Evolutionary conservation across 192 early-diverging fungal genomes (phyloP).

Genomic region (Umbelopsis isabellina): DNA sequence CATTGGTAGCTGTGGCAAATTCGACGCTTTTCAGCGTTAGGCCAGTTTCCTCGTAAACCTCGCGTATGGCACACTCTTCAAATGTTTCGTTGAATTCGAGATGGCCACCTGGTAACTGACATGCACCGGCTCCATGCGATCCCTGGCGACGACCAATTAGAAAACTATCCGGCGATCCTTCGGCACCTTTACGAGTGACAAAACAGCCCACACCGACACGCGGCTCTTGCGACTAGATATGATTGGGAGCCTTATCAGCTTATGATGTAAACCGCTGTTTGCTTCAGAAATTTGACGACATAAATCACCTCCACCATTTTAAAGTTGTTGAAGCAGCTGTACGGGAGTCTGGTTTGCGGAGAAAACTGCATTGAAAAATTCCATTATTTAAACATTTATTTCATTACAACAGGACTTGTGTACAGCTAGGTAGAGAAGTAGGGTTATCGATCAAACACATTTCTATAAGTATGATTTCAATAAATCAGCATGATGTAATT

Average conservation of each 20-base stretch:
- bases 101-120: conserved; percentile 59
- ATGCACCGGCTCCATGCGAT: conserved; percentile 57
- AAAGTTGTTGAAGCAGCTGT: too few species aligned
- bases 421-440: too few species aligned
- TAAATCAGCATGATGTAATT: too few species aligned
- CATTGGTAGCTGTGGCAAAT: conserved; percentile 57
- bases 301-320: neutral
- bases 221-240: neutral
- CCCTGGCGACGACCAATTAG: conserved; percentile 61
- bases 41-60: conserved; percentile 50
- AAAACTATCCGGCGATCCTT: conserved; percentile 22
- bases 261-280: neutral
- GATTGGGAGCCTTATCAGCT: neutral
- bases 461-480: too few species aligned
- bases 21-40: conserved; percentile 36
- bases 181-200: conserved; percentile 28
- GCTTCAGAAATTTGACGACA: neutral
- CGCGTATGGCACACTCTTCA: conserved; percentile 55
- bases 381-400: neutral
- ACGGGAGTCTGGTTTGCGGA: too few species aligned
- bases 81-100: conserved; percentile 59
- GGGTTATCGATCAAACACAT: too few species aligned
- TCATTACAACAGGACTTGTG: neutral
- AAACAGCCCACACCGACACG: conserved; percentile 55
- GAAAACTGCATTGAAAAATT: neutral